These are phyloP conservation scores for Porphyrellus sp. DNA, from an alignment of 1,284 basidiomycete genomes.

Conservation along the genomic window DNA sequence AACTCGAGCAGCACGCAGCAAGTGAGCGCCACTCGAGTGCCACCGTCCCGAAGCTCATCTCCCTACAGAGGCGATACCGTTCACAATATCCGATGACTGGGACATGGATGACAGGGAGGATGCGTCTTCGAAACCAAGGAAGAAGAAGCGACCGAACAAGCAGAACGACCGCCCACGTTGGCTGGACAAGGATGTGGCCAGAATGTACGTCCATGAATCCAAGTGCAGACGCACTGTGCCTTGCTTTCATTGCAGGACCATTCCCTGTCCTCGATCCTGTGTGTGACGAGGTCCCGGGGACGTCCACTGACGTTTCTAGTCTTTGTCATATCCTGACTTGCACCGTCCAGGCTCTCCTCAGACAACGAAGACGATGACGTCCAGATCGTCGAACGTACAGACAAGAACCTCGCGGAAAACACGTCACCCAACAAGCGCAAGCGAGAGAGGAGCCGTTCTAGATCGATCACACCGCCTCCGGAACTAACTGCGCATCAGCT, in stretches of 20 bases:
- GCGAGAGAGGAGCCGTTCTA: slow-evolving; percentile 55
- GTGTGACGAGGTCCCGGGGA: not conserved
- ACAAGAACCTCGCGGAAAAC: slow-evolving; percentile 18
- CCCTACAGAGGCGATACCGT: slow-evolving; percentile 24
- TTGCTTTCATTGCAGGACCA: not conserved
- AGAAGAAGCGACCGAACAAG: slow-evolving; percentile 39
- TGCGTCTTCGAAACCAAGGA: slow-evolving; percentile 33
- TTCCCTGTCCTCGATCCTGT: not conserved
- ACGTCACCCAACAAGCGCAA: slow-evolving; percentile 37
- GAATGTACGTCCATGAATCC: slow-evolving; percentile 27
- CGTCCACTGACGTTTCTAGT: not conserved
- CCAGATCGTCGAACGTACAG: slow-evolving; percentile 35
- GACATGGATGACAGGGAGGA: slow-evolving; percentile 27
- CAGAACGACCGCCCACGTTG: slow-evolving; percentile 37
- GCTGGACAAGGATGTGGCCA: slow-evolving; percentile 32
- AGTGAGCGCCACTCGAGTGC: slow-evolving; percentile 37
- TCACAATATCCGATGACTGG: slow-evolving; percentile 17
- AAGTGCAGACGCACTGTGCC: not conserved
- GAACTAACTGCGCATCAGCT: slow-evolving; percentile 49
- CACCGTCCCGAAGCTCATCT: slow-evolving; percentile 12
- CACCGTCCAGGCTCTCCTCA: slow-evolving; percentile 35
- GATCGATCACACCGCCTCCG: slow-evolving; percentile 72
- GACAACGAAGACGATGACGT: slow-evolving; percentile 51
- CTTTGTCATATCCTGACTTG: slow-evolving; percentile 7
- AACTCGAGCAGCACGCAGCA: slow-evolving; percentile 50